A percentile compares a stretch with the other conserved stretches of the same genome.
Conservation (phyloP, 129 eudicot genomes). For the Helianthus annuus region HanXRQr2.0-SUNRISE NC_035435.2:171778796-171779295, state of each 20-base stretch:
- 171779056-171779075: background rate
- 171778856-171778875: background rate
- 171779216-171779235: background rate
- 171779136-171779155: conserved; percentile 24
- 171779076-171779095: conserved; percentile 14
- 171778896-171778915: background rate
- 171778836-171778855: background rate
- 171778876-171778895: background rate
- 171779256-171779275: conserved; percentile 9
- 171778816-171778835: background rate
- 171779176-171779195: background rate
- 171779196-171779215: background rate
- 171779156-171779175: conserved; percentile 10
- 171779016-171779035: too few relatives aligned
- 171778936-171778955: background rate
- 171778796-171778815: background rate
- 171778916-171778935: background rate
- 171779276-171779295: background rate
- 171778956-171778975: background rate
- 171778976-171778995: too few relatives aligned
- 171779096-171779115: conserved; percentile 12
- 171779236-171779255: background rate
- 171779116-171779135: background rate
- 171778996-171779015: too few relatives aligned
- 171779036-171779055: background rate